phyloP scores from a whole-genome alignment of 139 green algal species.

The Mychonastes homosphaera region DNA sequence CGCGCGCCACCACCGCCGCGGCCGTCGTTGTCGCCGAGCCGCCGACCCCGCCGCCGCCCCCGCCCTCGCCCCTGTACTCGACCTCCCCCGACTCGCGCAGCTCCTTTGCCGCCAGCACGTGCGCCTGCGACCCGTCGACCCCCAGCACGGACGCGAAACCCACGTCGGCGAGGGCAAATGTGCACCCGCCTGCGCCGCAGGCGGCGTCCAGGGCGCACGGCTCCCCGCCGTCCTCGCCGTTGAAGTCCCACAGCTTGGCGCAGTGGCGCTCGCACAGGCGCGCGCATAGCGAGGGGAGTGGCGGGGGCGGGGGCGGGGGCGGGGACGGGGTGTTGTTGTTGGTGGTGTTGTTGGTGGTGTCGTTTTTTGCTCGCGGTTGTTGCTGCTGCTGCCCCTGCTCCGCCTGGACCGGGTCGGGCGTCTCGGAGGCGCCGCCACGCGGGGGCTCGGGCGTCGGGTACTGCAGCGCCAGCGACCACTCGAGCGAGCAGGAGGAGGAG shows the following conservation, averaged over 20 bases:
- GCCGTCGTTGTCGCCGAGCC: not conserved
- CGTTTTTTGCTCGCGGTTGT: no score
- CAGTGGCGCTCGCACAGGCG: conserved; percentile 14
- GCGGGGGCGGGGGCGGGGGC: no score
- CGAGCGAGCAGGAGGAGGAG: no score
- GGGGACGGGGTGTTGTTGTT: no score
- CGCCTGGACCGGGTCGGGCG: no score
- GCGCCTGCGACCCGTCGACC: conserved; percentile 1
- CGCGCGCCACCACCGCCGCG: not conserved
- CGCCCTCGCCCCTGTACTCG: no score
- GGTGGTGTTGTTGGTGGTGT: no score
- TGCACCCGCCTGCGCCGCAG: conserved; percentile 13
- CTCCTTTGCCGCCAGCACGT: conserved; percentile 18
- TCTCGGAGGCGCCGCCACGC: no score
- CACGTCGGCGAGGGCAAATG: conserved; percentile 14
- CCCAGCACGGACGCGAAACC: conserved; percentile 18
- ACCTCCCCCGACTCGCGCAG: conserved; percentile 5
- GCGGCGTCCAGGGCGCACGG: conserved; percentile 18
- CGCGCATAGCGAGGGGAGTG: no score
- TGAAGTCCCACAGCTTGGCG: conserved; percentile 9
- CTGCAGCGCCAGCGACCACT: no score
- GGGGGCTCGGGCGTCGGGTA: no score
- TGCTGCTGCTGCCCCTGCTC: no score
- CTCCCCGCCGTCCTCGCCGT: conserved; percentile 6
- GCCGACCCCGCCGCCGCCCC: not conserved